These are phyloP conservation scores for Lasiosphaeria miniovina DNA, from an alignment of 495 filamentous ascomycete genomes.

Conservation along the genomic window DNA sequence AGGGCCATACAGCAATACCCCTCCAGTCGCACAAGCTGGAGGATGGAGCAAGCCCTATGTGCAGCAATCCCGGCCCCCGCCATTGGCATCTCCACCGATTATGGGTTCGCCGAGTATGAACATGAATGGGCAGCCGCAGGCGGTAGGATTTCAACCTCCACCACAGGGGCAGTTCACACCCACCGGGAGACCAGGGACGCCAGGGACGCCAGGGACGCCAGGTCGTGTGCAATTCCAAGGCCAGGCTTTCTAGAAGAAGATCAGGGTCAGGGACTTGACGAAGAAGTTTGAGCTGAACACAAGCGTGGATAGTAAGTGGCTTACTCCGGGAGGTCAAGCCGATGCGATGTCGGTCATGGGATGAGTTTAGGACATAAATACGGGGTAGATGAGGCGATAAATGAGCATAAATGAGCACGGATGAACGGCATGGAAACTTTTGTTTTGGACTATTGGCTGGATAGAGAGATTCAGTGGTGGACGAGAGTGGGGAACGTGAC, in stretches of 20 bases:
- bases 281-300: slow-evolving; percentile 15
- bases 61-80: slow-evolving; percentile 8
- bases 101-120: slow-evolving; percentile 22
- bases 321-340: not conserved
- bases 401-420: not conserved
- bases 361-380: not conserved
- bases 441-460: not conserved
- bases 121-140: slow-evolving; percentile 19
- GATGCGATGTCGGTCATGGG: not conserved
- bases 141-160: slow-evolving; percentile 28
- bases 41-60: slow-evolving; percentile 22
- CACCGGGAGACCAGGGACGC: slow-evolving; percentile 18
- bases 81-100: slow-evolving; percentile 21
- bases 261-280: slow-evolving; percentile 19
- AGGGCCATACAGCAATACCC: slow-evolving; percentile 11
- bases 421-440: not conserved
- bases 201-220: slow-evolving; percentile 31
- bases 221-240: slow-evolving; percentile 34
- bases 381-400: not conserved
- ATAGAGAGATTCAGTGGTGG: not conserved
- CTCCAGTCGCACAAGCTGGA: slow-evolving; percentile 9
- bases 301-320: not conserved
- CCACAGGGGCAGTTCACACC: slow-evolving; percentile 32
- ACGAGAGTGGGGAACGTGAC: not conserved
- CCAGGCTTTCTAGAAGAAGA: slow-evolving; percentile 36